Conservation (phyloP, 495 filamentous ascomycete species). For the Pyronema omphalodes region DNA sequence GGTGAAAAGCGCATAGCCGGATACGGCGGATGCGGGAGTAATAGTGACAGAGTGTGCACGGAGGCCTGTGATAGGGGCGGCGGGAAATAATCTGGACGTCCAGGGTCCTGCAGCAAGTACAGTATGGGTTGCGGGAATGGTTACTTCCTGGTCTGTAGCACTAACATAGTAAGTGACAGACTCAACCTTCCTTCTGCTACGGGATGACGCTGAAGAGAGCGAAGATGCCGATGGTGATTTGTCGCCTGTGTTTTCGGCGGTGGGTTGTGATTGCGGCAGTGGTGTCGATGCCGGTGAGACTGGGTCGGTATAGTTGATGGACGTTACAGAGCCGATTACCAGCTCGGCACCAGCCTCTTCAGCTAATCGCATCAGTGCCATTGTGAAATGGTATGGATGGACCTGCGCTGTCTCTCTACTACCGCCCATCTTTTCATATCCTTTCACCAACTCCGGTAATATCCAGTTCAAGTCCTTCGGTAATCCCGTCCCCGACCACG, state of each 20-base stretch:
- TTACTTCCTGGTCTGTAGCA: slow-evolving; percentile 34
- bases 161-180: slow-evolving; percentile 62
- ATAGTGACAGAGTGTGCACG: slow-evolving; percentile 88
- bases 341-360: slow-evolving; percentile 56
- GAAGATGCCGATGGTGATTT: slow-evolving; percentile 15
- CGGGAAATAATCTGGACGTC: slow-evolving; percentile 56
- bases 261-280: not conserved
- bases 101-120: slow-evolving; percentile 80
- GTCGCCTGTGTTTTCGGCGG: slow-evolving; percentile 6
- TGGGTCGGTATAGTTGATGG: slow-evolving; percentile 37
- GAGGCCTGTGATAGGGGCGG: slow-evolving; percentile 58
- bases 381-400: slow-evolving; percentile 86
- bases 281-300: slow-evolving; percentile 12
- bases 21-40: slow-evolving; percentile 50
- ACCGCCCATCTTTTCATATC: slow-evolving; percentile 74
- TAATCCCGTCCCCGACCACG: slow-evolving; percentile 32
- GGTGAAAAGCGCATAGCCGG: slow-evolving; percentile 79
- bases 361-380: slow-evolving; percentile 63
- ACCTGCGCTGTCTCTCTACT: slow-evolving; percentile 65
- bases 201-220: slow-evolving; percentile 9
- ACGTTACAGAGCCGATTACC: slow-evolving; percentile 43
- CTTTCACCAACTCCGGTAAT: slow-evolving; percentile 40
- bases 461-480: slow-evolving; percentile 83
- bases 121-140: slow-evolving; percentile 60
- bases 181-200: slow-evolving; percentile 31